Base-by-base conservation (phyloP, 441 rosid genomes). In the Gossypium gossypioides region DNA sequence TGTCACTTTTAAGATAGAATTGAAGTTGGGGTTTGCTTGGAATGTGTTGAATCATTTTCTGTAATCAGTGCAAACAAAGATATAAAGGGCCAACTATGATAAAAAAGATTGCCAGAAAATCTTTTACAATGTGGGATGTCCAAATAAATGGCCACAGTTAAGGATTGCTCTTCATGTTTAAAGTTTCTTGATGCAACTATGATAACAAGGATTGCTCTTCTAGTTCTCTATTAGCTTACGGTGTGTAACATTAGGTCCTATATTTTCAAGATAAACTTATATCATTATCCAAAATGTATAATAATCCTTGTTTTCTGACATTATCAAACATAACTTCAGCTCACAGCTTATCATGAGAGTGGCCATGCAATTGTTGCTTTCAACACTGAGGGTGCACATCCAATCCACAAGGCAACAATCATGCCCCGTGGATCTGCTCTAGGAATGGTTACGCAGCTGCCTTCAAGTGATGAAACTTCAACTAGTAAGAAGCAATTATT, bases 361-460 rank as follows among this genome's bases (percentile, higher is more conserved):
- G 98, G 97, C 51, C 99, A 95, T 83, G 99, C 99, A 74, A 87
- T 95, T 59, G 97, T 91, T 44, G 98, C 99, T 69, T 83, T 89
- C 61, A 89, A 89, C 76, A 95, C 98, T 0, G 92, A 85, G 19
- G 96, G 97, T 69, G 98, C 99, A 34, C 95, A 91, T 76, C 99
- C 96, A 18, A 88, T 92, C 79, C 99, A 95, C 89, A 95, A 95
- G 78, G 99, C 98, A 42, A 95, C 99, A 32, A 91, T 95, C 76
- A 90, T 92, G 89, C 99, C 98, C 18, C 95, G 97, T 58, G 96
- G 99, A 69, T 91, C 99, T 78, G 97, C 99, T 46, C 74, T 95
- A 75, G 99, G 99, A 79, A 95, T 95, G 99, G 98, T 95, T 60
- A 89, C 99, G 21, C 99, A 95, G 80, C 91, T 95, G 64, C 99